phyloP scores from a whole-genome alignment of 768 basidiomycete genomes.

The Boletellus ananas region DNA sequence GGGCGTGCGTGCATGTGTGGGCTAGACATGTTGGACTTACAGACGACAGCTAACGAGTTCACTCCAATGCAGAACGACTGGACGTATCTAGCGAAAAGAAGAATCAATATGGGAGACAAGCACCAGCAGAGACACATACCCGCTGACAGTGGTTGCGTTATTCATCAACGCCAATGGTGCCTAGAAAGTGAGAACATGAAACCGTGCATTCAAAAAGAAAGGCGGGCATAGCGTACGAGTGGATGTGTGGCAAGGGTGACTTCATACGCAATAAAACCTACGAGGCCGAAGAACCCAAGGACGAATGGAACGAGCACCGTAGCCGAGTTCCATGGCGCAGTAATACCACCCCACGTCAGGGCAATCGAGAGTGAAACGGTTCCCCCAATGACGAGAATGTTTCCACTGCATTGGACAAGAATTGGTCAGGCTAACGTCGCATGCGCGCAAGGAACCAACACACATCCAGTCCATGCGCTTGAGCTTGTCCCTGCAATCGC shows the following conservation, averaged over 20 bases:
- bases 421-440: not conserved
- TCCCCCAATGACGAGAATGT: constrained; percentile 30
- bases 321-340: constrained; percentile 38
- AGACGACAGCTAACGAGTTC: constrained; percentile 17
- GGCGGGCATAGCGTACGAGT: constrained; percentile 23
- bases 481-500: constrained; percentile 31
- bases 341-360: constrained; percentile 42
- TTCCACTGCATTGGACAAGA: constrained; percentile 28
- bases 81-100: constrained; percentile 18
- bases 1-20: not conserved
- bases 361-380: constrained; percentile 29
- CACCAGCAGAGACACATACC: constrained; percentile 5
- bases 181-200: constrained; percentile 12
- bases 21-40: constrained; percentile 10
- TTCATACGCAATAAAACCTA: constrained; percentile 38
- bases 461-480: constrained; percentile 39
- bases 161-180: constrained; percentile 32
- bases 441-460: not conserved
- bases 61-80: constrained; percentile 30
- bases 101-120: not conserved
- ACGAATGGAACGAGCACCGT: constrained; percentile 41
- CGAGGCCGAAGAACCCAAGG: constrained; percentile 37
- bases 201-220: not conserved
- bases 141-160: constrained; percentile 31
- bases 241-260: constrained; percentile 29